Evolutionary conservation across 208 protist species (phyloP).

Genomic region (Leishmania aethiopica): DNA sequence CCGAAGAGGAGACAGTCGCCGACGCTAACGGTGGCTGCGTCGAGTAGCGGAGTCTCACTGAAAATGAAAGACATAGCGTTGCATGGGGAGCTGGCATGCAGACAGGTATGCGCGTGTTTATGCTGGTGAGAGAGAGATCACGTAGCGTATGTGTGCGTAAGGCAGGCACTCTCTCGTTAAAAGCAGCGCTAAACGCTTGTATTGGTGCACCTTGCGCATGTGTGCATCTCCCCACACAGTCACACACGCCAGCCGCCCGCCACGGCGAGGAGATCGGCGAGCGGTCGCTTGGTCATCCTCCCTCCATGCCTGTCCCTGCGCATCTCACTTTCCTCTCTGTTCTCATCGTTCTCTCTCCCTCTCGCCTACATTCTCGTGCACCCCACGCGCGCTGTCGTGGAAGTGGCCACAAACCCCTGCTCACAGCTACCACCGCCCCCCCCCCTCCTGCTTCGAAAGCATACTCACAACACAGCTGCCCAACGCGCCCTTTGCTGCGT

Average conservation of each 20-base stretch:
- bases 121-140: background rate
- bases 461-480: background rate
- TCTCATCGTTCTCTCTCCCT: background rate
- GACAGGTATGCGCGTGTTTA: background rate
- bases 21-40: background rate
- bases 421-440: background rate
- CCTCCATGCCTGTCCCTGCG: background rate
- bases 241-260: background rate
- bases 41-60: background rate
- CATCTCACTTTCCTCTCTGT: background rate
- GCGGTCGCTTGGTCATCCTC: background rate
- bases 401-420: background rate
- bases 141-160: background rate
- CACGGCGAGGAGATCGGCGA: background rate
- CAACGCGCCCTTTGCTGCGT: background rate
- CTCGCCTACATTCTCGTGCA: background rate
- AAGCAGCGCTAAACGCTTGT: background rate
- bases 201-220: background rate
- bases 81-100: background rate
- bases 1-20: conserved; percentile 3
- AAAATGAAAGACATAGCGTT: background rate
- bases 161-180: background rate
- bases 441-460: background rate
- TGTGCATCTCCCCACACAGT: background rate
- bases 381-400: background rate